These are phyloP conservation scores for Alternaria panax DNA, from an alignment of 2,329 filamentous ascomycete species.

Conservation along the genomic window DNA sequence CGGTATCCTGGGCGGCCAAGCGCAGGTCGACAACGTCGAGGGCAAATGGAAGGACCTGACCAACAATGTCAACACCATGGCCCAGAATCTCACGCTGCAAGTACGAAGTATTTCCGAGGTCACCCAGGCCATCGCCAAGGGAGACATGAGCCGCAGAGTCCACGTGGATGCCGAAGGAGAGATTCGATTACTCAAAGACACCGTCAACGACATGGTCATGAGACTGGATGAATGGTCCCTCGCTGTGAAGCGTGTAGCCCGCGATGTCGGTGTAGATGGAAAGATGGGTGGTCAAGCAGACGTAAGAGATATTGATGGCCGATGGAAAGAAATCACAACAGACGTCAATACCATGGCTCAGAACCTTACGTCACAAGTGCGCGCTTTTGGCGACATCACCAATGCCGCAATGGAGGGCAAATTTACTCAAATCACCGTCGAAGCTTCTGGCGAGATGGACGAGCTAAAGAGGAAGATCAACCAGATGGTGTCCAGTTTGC, in stretches of 20 bases:
- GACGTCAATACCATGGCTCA: slow-evolving; percentile 91
- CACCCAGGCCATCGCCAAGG: slow-evolving; percentile 92
- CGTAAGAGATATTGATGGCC: slow-evolving; percentile 87
- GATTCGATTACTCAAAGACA: slow-evolving; percentile 91
- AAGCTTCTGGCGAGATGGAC: slow-evolving; percentile 98
- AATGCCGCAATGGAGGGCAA: slow-evolving; percentile 96
- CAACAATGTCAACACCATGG: slow-evolving; percentile 73
- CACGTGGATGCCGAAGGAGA: slow-evolving; percentile 95
- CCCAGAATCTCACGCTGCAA: slow-evolving; percentile 68
- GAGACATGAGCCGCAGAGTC: slow-evolving; percentile 95
- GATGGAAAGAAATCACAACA: slow-evolving; percentile 98
- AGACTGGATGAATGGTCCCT: slow-evolving; percentile 94
- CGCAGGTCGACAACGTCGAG: slow-evolving; percentile 69
- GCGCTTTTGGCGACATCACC: slow-evolving; percentile 98
- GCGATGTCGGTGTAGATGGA: slow-evolving; percentile 95
- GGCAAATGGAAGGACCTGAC: slow-evolving; percentile 73
- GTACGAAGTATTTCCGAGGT: slow-evolving; percentile 93
- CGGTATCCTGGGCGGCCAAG: slow-evolving; percentile 69
- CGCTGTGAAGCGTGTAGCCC: slow-evolving; percentile 92
- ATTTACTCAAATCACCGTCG: slow-evolving; percentile 95
- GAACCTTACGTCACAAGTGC: slow-evolving; percentile 91
- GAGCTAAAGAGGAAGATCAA: slow-evolving; percentile 99
- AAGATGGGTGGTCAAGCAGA: slow-evolving; percentile 99
- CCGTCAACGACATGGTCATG: slow-evolving; percentile 99
- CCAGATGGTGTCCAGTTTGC: slow-evolving; percentile 95